phyloP scores from a whole-genome alignment of 768 basidiomycete species.

The Tremella fuciformis region DNA sequence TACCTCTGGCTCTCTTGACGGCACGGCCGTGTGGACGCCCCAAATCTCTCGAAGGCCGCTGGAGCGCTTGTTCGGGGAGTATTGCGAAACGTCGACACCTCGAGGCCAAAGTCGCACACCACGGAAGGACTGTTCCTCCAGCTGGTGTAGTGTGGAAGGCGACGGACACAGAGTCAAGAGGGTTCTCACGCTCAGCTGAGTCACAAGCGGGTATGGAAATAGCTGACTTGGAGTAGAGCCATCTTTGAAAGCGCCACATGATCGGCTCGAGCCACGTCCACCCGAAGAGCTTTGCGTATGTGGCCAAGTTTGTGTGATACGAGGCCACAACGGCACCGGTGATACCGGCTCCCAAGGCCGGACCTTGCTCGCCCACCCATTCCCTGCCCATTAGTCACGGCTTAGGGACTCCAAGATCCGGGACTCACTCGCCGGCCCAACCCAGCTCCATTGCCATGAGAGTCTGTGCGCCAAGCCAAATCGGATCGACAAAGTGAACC shows the following conservation, averaged over 20 bases:
- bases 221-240: constrained; percentile 47
- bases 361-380: constrained; percentile 44
- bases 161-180: constrained; percentile 55
- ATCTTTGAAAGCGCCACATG: constrained; percentile 53
- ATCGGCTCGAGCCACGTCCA: constrained; percentile 53
- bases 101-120: constrained; percentile 54
- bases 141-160: constrained; percentile 52
- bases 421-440: constrained; percentile 50
- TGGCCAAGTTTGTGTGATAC: constrained; percentile 55
- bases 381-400: constrained; percentile 22
- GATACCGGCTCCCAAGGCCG: constrained; percentile 42
- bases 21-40: constrained; percentile 33
- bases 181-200: constrained; percentile 30
- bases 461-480: constrained; percentile 57
- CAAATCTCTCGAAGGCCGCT: constrained; percentile 43
- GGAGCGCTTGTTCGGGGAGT: constrained; percentile 48
- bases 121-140: constrained; percentile 46
- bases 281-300: constrained; percentile 55
- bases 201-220: constrained; percentile 1
- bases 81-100: constrained; percentile 53
- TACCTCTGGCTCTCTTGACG: neutral
- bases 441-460: constrained; percentile 54
- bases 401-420: neutral
- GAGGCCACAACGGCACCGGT: constrained; percentile 52
- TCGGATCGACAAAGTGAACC: constrained; percentile 56